phyloP scores from a whole-genome alignment of 2,329 filamentous ascomycete species.

The Fusarium sacchari region DNA sequence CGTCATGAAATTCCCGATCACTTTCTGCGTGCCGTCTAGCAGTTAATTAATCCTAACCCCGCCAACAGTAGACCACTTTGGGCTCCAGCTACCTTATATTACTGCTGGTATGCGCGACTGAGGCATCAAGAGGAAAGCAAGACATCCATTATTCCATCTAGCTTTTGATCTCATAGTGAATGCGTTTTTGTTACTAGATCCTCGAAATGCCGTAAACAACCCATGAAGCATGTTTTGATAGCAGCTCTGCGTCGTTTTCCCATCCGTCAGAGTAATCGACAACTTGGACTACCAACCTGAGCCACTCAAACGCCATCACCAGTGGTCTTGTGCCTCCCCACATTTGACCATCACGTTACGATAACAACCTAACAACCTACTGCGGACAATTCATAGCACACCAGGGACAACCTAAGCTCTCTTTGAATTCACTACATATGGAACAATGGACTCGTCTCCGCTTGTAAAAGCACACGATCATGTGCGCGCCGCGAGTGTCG shows the following conservation, averaged over 20 bases:
- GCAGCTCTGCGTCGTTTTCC: background rate
- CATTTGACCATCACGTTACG: slow-evolving; percentile 35
- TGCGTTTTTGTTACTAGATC: background rate
- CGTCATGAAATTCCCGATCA: slow-evolving; percentile 18
- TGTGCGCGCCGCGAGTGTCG: slow-evolving; percentile 83
- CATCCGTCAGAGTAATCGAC: background rate
- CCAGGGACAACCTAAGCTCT: background rate
- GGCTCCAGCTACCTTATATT: background rate
- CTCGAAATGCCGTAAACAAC: background rate
- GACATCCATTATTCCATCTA: background rate
- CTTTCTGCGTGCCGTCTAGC: background rate
- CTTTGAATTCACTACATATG: slow-evolving; percentile 1
- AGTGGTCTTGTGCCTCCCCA: slow-evolving; percentile 30
- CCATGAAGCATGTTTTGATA: background rate
- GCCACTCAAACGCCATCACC: background rate
- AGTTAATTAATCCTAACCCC: slow-evolving; percentile 14
- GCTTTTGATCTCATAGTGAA: background rate
- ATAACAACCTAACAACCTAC: background rate
- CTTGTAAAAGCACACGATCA: slow-evolving; percentile 82
- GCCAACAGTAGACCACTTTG: background rate
- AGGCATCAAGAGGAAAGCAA: slow-evolving; percentile 2
- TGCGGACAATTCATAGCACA: background rate
- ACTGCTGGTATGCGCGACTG: background rate
- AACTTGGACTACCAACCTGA: background rate
- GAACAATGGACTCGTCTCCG: slow-evolving; percentile 52